Percentiles rank a stretch among this genome's conserved stretches.
Evolutionary conservation across 805 yeast species (phyloP).

Genomic region (Cephaloascus fragrans): DNA sequence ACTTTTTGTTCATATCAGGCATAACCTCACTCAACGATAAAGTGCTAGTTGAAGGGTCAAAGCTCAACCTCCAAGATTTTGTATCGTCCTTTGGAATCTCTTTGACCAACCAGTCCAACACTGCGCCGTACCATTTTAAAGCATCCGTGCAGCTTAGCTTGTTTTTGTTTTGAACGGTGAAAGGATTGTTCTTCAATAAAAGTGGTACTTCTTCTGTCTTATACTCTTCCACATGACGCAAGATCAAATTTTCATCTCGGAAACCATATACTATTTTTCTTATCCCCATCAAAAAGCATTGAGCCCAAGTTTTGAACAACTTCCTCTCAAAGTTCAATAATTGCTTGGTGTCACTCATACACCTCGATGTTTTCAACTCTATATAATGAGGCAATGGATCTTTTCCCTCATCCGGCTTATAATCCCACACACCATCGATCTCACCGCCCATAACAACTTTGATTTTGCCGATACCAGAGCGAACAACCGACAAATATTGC

Average conservation of each 20-base stretch:
- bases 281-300: slow-evolving; percentile 81
- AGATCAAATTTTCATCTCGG: slow-evolving; percentile 60
- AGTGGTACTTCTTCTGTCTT: slow-evolving; percentile 73
- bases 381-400: slow-evolving; percentile 65
- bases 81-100: slow-evolving; percentile 40
- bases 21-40: slow-evolving; percentile 41
- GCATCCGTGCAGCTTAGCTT: slow-evolving; percentile 69
- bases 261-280: slow-evolving; percentile 79
- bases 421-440: slow-evolving; percentile 86
- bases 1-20: slow-evolving; percentile 21
- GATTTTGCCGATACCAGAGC: slow-evolving; percentile 72
- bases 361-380: slow-evolving; percentile 69
- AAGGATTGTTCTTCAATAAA: slow-evolving; percentile 43
- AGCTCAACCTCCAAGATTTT: slow-evolving; percentile 45
- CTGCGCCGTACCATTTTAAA: slow-evolving; percentile 79
- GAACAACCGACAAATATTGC: slow-evolving; percentile 74
- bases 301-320: slow-evolving; percentile 83
- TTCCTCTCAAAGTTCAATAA: slow-evolving; percentile 65
- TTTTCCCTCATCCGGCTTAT: slow-evolving; percentile 37
- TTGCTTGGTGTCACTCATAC: slow-evolving; percentile 45
- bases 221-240: slow-evolving; percentile 65
- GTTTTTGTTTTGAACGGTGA: slow-evolving; percentile 21
- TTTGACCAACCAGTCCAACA: slow-evolving; percentile 65
- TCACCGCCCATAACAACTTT: slow-evolving; percentile 76
- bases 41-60: slow-evolving; percentile 43